Percentiles rank a stretch among this genome's conserved stretches.
Evolutionary conservation across 306 rosid genomes (phyloP).

Genomic region (Vachellia pachyceras): DNA sequence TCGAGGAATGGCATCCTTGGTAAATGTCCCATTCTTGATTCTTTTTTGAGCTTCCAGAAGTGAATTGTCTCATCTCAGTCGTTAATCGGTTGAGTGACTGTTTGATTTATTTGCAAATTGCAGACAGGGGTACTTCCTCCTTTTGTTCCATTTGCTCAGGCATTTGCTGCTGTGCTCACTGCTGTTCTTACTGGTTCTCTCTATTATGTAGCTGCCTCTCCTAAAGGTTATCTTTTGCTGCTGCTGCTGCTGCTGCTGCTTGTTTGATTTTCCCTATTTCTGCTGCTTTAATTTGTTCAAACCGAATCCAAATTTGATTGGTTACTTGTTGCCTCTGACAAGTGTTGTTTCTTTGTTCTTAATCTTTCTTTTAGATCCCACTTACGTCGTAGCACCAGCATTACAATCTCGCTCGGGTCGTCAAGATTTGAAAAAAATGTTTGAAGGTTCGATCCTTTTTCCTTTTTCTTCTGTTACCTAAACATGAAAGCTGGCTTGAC

Average conservation of each 20-base stretch:
- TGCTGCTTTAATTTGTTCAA: no score
- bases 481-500: no score
- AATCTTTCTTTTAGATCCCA: no score
- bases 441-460: no score
- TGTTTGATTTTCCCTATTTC: neutral
- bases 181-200: slow-evolving; percentile 92
- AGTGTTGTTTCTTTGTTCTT: no score
- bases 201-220: slow-evolving; percentile 94
- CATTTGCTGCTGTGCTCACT: slow-evolving; percentile 92
- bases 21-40: slow-evolving; percentile 37
- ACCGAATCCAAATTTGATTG: no score
- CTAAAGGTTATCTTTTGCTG: slow-evolving; percentile 70
- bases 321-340: no score
- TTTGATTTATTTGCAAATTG: slow-evolving; percentile 35
- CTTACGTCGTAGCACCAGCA: no score
- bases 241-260: neutral
- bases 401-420: no score
- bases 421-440: no score
- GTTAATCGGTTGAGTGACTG: neutral
- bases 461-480: no score
- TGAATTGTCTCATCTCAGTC: slow-evolving; percentile 8
- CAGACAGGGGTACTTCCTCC: slow-evolving; percentile 94
- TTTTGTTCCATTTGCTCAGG: slow-evolving; percentile 96
- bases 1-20: slow-evolving; percentile 96
- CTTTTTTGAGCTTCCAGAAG: neutral